Conservation (phyloP, 208 protist species). For the Blastocrithidia nonstop region DNA sequence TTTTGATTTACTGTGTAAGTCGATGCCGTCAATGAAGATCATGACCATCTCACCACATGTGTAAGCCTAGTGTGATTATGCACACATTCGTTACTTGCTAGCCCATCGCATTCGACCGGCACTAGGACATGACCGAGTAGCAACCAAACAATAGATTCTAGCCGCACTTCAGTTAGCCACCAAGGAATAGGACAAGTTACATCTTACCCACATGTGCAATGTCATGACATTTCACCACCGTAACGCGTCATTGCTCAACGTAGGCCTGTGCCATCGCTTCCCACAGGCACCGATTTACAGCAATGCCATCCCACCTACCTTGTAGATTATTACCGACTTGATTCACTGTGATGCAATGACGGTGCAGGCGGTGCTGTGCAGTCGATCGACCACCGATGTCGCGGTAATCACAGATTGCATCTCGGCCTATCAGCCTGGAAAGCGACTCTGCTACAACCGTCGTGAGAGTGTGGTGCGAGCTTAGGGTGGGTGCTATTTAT, state of each 20-base stretch:
- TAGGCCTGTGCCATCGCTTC: constrained; percentile 27
- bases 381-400: constrained; percentile 24
- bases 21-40: constrained; percentile 42
- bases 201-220: constrained; percentile 51
- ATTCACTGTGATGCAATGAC: constrained; percentile 38
- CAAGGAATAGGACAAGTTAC: constrained; percentile 24
- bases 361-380: constrained; percentile 25
- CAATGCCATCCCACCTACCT: constrained; percentile 24
- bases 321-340: constrained; percentile 53
- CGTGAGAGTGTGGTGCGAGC: constrained; percentile 34
- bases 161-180: constrained; percentile 20
- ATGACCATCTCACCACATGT: constrained; percentile 55
- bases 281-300: constrained; percentile 36
- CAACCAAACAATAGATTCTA: constrained; percentile 36
- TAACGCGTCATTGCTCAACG: constrained; percentile 36
- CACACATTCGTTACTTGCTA: constrained; percentile 31
- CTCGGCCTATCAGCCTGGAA: constrained; percentile 29
- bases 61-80: constrained; percentile 25
- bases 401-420: constrained; percentile 62
- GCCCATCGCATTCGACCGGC: constrained; percentile 18
- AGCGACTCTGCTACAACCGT: constrained; percentile 42
- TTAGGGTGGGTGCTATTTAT: constrained; percentile 37
- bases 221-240: constrained; percentile 61
- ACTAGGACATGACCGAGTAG: constrained; percentile 39
- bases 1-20: constrained; percentile 22